Evolutionary conservation across 2,329 filamentous ascomycete genomes (phyloP), one percentile per base, ranked within the genome.

Genomic region (Fusarium pseudonygamai): DNA sequence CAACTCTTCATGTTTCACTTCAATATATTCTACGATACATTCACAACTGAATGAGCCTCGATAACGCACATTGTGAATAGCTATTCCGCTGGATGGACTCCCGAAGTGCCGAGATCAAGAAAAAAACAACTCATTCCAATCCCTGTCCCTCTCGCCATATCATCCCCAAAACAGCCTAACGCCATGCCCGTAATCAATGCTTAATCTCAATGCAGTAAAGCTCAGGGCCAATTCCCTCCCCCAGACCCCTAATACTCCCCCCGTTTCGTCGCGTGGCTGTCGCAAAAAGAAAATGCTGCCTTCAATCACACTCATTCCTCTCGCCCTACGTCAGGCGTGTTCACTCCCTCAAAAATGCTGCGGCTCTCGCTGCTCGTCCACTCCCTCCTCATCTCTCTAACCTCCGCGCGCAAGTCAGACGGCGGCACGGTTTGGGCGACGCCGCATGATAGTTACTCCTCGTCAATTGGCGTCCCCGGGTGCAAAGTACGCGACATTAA

Each of bases 401-500:
- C 59, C 6, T 22, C 49, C 26, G 60, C 59, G 24, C 64, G 52
- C 63, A 60, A 68, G 14, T 42, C 39, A 26, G 53, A 73, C 47
- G 43, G 52, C 7, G 72, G 72, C 14, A 78, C 78, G 15, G 78
- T 82, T 28, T 80, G 78, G 76, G 81, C 69, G 8, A 90, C 88
- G 5, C 89, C 89, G 22, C 89, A 91, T 79, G 87, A 87, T 69
- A 84, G 82, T 73, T 91, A 85, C 82, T 88, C 87, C 1, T 89
- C 87, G 5, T 90, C 88, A 0, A 80, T 90, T 64, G 89, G 89
- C 42, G 88, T 90, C 1, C 82, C 87, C n/a, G 89, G 89, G 37
- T 91, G 89, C 84, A 88, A 89, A 77, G 73, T 73, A 32, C 46
- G 47, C 32, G n/a, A 30, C 24, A 28, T 53, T 26, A 20, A 9